Base-by-base conservation (phyloP, 345 rosid species). In the Linum trigynum region DNA sequence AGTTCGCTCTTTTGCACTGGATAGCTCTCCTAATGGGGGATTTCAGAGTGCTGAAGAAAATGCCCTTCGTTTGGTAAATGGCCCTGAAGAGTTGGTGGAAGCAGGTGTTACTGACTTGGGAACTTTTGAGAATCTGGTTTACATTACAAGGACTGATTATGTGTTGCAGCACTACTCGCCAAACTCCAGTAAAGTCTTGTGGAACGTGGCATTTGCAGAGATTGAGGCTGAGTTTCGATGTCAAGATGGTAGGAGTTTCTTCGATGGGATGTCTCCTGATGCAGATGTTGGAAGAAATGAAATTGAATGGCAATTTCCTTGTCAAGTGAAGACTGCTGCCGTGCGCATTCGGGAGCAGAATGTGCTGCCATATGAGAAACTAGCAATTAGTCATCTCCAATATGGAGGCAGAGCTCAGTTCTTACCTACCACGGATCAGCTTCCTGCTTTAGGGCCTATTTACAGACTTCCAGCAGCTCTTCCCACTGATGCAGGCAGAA, bases 381-480 rank as follows among this genome's bases (percentile, higher is more conserved):
- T 57, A 32, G 61, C 61, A 16, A 17, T 57, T 57, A 32, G 37
- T 57, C 61, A 32, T 40, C 17, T 17, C 10, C 48, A n/a, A 38
- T 35, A n/a, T 62, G 65, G 50, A 39, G 65, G 35, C 35, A 43
- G 4, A 39, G 6, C 65, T 62, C 35, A 35, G 14, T 67, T 72
- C 58, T 48, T 66, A 11, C 75, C 67, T 38, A 39, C 55, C 12
- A 39, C 55, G 39, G 15, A 63, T 62, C 41, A 62, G 58, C 70
- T 62, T 57, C 75, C 67, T 55, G 61, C 38, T 55, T 63, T 82
- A 50, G 74, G 68, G 23, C 74, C 70, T 75, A 73, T 70, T 67
- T 70, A 64, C 16, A 61, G 72, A 71, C 57, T 32, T 66, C 87
- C 71, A 4, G 71, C 71, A 50, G 78, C 88, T 56, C 85, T 79